These are phyloP conservation scores for Trypanosoma theileri DNA, from an alignment of 208 protist genomes.

Conservation along the genomic window DNA sequence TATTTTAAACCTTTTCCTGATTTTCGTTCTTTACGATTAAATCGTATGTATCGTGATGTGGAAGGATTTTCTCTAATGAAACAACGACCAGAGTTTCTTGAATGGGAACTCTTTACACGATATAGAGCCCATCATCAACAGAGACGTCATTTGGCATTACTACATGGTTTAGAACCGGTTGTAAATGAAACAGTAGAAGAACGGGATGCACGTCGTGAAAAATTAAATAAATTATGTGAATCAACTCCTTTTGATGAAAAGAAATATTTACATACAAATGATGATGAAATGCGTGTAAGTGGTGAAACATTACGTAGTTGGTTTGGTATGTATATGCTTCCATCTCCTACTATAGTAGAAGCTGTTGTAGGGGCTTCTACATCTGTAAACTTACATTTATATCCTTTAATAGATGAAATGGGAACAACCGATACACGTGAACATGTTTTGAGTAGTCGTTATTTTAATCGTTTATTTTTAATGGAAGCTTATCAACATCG, in stretches of 20 bases:
- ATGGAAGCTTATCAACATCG: conserved; percentile 70
- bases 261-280: conserved; percentile 33
- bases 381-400: conserved; percentile 57
- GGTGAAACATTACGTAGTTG: conserved; percentile 77
- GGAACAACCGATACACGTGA: conserved; percentile 73
- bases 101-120: conserved; percentile 90
- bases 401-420: conserved; percentile 58
- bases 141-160: conserved; percentile 74
- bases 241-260: conserved; percentile 73
- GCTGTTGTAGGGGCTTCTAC: conserved; percentile 39
- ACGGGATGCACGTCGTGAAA: conserved; percentile 58
- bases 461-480: conserved; percentile 75
- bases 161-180: conserved; percentile 84
- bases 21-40: conserved; percentile 73
- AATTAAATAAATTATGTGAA: conserved; percentile 84
- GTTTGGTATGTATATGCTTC: conserved; percentile 88
- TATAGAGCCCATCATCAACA: conserved; percentile 90
- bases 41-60: conserved; percentile 81
- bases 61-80: conserved; percentile 87
- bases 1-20: conserved; percentile 89
- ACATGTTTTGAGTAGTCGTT: conserved; percentile 80
- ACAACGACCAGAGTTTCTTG: conserved; percentile 77
- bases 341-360: conserved; percentile 76
- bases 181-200: conserved; percentile 83
- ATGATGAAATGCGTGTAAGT: conserved; percentile 70